These are phyloP conservation scores for Candida chauliodis DNA, from an alignment of 805 yeast genomes.

Conservation along the genomic window DNA sequence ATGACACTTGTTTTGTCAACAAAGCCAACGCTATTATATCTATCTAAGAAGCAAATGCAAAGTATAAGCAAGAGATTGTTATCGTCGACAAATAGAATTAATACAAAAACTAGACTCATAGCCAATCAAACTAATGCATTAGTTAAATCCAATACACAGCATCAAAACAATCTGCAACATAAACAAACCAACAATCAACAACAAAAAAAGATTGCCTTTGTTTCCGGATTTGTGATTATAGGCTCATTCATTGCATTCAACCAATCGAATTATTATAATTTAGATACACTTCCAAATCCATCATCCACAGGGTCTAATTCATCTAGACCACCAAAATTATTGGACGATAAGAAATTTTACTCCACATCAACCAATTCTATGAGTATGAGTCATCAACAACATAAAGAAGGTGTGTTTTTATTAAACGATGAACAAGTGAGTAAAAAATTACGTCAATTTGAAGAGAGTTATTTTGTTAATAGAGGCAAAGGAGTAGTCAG, in stretches of 20 bases:
- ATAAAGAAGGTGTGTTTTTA: constrained; percentile 54
- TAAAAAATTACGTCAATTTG: constrained; percentile 60
- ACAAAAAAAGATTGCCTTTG: constrained; percentile 35
- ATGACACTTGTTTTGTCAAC: constrained; percentile 18
- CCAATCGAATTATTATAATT: constrained; percentile 37
- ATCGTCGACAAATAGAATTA: constrained; percentile 12
- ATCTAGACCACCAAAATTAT: constrained; percentile 2
- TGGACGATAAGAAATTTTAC: constrained; percentile 20
- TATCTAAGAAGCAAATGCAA: constrained; percentile 16
- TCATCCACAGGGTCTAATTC: not conserved
- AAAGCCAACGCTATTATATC: constrained; percentile 17
- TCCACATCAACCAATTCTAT: constrained; percentile 46
- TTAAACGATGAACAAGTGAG: constrained; percentile 71
- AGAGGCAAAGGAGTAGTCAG: constrained; percentile 85
- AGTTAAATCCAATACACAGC: constrained; percentile 3
- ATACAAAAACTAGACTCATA: constrained; percentile 4
- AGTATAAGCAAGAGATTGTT: constrained; percentile 9
- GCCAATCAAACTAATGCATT: not conserved
- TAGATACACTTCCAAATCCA: constrained; percentile 31
- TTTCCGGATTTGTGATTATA: constrained; percentile 40
- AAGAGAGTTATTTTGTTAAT: constrained; percentile 76
- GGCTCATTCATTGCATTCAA: constrained; percentile 40
- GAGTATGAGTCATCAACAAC: constrained; percentile 42
- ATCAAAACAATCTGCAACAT: constrained; percentile 10
- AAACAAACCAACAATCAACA: constrained; percentile 6